Conservation (phyloP, 75 land plant genomes). For the Cunninghamia lanceolata region DNA sequence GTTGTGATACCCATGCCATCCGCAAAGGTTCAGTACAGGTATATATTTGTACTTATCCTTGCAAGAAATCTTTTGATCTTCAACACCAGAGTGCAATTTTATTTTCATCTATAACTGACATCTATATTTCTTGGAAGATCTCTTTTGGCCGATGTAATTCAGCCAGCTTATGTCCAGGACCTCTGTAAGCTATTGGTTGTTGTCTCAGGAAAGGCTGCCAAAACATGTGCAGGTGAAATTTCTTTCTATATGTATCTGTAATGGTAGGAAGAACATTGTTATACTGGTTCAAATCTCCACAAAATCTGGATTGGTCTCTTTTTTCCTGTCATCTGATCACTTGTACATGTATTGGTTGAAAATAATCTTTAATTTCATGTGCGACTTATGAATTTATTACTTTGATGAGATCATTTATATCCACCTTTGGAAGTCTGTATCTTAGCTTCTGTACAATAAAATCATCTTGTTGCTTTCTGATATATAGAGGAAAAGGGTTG, state of each 20-base stretch:
- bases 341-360: not conserved
- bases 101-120: not conserved
- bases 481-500: not conserved
- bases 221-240: slow-evolving; percentile 46
- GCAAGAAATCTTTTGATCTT: not conserved
- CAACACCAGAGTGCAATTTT: not conserved
- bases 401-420: not conserved
- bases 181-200: slow-evolving; percentile 79
- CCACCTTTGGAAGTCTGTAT: not conserved
- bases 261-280: not conserved
- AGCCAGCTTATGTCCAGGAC: slow-evolving; percentile 70
- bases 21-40: slow-evolving; percentile 48
- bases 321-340: not conserved
- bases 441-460: not conserved
- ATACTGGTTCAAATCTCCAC: not conserved
- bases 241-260: not conserved
- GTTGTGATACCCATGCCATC: slow-evolving; percentile 27
- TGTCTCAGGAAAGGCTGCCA: slow-evolving; percentile 76
- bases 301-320: not conserved
- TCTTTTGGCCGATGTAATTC: slow-evolving; percentile 76
- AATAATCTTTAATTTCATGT: not conserved
- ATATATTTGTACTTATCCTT: not conserved
- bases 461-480: not conserved
- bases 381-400: not conserved
- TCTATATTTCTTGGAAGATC: slow-evolving; percentile 44